Evolutionary conservation across 768 basidiomycete genomes (phyloP), one percentile per base, ranked within the genome.

Genomic region (Phylloporus scabripes): DNA sequence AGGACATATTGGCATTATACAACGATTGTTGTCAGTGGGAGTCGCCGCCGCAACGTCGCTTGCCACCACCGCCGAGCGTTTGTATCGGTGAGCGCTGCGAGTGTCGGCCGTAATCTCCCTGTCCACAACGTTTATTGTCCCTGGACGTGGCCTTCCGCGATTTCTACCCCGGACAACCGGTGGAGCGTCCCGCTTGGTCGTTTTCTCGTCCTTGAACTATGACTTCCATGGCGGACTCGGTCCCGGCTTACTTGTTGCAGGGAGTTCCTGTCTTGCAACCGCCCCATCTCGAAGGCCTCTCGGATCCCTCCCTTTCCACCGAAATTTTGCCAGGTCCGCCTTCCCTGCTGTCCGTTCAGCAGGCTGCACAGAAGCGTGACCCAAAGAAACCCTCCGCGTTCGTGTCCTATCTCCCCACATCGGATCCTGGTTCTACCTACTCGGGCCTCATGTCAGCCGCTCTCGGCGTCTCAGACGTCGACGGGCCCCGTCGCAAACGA

Each of bases 281-380:
- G 59, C 72, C 83, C 59, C 85, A 90, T 70, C 80, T 89, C 49
- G 88, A 89, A 66, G 83, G 87, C 58, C 60, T 67, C 36, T 67
- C 66, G 49, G 87, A 92, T 75, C 71, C 85, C 48, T 75, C 79
- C 55, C 77, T 91, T 60, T 89, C 91, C 54, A 92, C 90, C 52
- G 90, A 92, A 77, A 85, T 92, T 72, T 78, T 92, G 60, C 90
- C 90, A 62, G 89, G 88, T 21, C 90, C 90, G 51, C 90, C 90
- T 45, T 80, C 88, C 56, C 68, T 89, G 54, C 72, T 76, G 56
- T 81, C 85, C 59, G 71, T 82, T 50, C 84, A 83, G 69, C 85
- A 87, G 70, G 71, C 78, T 60, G 73, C 78, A 47, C 75, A 81
- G 63, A 87, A 84, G 72, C 82, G 85, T 64, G 88, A 92, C 73